Base-by-base conservation (phyloP, 768 basidiomycete genomes). In the Trametes punicea region DNA sequence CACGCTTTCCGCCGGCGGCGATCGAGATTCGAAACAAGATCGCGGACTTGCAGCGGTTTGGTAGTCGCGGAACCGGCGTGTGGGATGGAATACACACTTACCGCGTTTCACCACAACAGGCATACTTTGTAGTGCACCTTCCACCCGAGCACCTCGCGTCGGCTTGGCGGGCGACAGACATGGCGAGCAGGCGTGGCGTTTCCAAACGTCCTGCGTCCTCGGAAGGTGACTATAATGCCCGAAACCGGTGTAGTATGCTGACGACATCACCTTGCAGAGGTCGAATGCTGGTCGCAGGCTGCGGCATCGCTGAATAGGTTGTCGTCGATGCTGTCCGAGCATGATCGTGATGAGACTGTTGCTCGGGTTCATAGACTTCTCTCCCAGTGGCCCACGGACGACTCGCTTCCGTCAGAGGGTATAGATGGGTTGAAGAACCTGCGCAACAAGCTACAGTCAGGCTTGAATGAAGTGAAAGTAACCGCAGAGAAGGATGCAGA, bases 201-300 rank as follows among this genome's bases (percentile, higher is more conserved):
- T 72, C 80, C 48, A 73, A 77, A 34, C 82, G 87, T 56, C 87
- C 87, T 59, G 84, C 85, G 57, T 84, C 87, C 26, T 82, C 83
- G 6, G 90, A 91, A 85, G 90, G 90, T 86, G 68, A 56, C 69
- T 70, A 74, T 54, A 1, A 31, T n/a, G 30, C 11, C 15, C 29
- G 16, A 8, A 16, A 30, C 27, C 30, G 11, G 40, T 31, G 42
- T 23, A 29, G 42, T 18, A 65, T 55, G 58, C 49, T 50, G 45
- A 64, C 51, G 48, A 55, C 63, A 54, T 18, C 20, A 26, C 36
- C 16, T 62, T 55, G 36, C 62, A 93, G 90, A 91, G 74, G 73
- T 88, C 60, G 83, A 88, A 52, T 86, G 77, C 64, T 93, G 90
- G 90, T 77, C 82, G 46, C 85, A 83, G 69, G 84, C 86, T 30